phyloP scores from a whole-genome alignment of 2,329 filamentous ascomycete genomes.

The Geosmithia putterillii region DNA sequence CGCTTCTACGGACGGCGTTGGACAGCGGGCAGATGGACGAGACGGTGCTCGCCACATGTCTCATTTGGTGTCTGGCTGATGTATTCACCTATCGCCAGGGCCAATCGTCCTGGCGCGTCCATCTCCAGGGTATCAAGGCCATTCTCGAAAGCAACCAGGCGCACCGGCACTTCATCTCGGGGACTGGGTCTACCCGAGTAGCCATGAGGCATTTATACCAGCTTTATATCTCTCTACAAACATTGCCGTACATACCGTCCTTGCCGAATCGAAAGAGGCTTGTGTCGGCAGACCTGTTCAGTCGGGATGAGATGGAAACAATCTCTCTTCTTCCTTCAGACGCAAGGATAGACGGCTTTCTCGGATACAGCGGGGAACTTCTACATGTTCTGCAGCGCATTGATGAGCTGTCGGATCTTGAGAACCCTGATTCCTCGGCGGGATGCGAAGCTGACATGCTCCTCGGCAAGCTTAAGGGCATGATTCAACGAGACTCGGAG shows the following conservation, averaged over 20 bases:
- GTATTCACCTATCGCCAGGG: constrained; percentile 11
- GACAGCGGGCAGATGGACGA: constrained; percentile 10
- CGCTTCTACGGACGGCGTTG: constrained; percentile 10
- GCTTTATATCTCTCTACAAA: constrained; percentile 14
- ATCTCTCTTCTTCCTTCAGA: not conserved
- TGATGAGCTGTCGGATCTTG: constrained; percentile 1
- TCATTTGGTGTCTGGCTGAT: constrained; percentile 16
- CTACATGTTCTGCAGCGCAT: constrained; percentile 12
- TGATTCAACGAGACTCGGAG: constrained; percentile 11
- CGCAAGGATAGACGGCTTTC: constrained; percentile 13
- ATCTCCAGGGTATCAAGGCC: constrained; percentile 13
- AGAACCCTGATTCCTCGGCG: not conserved
- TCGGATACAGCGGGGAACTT: constrained; percentile 15
- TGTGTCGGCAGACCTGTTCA: not conserved
- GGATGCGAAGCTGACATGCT: constrained; percentile 7
- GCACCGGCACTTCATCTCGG: not conserved
- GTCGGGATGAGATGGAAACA: not conserved
- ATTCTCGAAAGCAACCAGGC: constrained; percentile 5
- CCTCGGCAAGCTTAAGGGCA: constrained; percentile 9
- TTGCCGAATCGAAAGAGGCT: not conserved
- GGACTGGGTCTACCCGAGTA: constrained; percentile 2
- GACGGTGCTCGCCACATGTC: constrained; percentile 11
- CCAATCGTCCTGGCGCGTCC: constrained; percentile 10
- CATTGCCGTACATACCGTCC: constrained; percentile 10
- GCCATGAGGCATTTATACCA: constrained; percentile 14